Base-by-base conservation (phyloP, 495 filamentous ascomycete genomes). In the Podospora pseudocomata region DNA sequence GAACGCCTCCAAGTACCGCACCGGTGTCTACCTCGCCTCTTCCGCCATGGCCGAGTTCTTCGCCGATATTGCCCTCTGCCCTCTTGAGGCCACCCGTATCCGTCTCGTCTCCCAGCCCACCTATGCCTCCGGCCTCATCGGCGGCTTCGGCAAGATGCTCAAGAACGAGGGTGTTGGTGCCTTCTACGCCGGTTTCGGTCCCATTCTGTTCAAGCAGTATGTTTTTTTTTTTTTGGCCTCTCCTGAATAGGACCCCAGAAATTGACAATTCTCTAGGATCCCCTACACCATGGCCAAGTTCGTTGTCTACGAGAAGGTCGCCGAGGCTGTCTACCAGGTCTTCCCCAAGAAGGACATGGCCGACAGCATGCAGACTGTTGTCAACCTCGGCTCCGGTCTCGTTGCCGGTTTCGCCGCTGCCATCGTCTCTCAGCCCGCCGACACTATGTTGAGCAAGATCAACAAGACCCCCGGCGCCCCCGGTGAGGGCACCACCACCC, bases 281-380 rank as follows among this genome's bases (percentile, higher is more conserved):
- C 95, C 95, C 68, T 99, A 99, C 86, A 99, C 95, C 80, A 97
- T 99, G 95, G 86, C 96, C 86, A 99, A 99, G 87, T 99, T 99
- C 87, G 95, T 97, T 81, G 95, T 97, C 73, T 97, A 90, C 89
- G 95, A 99, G 87, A 97, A 97, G 88, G 92, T 92, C 76, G 82
- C 89, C 74, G 96, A 99, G 86, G 69, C 84, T 60, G 75, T 92
- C 85, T 97, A 88, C 88, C 70, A 78, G 71, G 66, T 75, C 65
- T 86, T 90, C 74, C 90, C 94, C 87, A 97, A 97, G 87, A 81
- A 87, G 73, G 83, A 82, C 64, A 79, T 91, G 77, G 91, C 91
- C 74, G 83, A 89, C 75, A 85, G 84, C 73, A 79, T 83, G 70
- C 92, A 97, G 85, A 99, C 95, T 71, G 84, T 80, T 78, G 88